These are phyloP conservation scores for Chytriomyces confervae DNA, from an alignment of 192 early-diverging fungal genomes.

Conservation along the genomic window DNA sequence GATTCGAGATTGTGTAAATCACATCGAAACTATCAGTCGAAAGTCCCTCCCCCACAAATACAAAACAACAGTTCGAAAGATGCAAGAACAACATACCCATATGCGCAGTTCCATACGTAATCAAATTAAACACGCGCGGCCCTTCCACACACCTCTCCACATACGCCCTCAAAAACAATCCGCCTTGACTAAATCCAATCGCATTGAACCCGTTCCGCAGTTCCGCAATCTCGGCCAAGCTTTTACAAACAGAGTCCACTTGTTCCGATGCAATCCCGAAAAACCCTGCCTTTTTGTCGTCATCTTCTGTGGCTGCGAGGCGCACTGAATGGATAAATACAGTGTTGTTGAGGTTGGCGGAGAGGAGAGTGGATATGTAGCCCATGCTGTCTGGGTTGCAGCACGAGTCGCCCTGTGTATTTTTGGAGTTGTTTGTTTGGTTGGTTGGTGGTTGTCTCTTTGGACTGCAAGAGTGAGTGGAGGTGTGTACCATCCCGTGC, in stretches of 20 bases:
- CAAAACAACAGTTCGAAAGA: too few relatives aligned
- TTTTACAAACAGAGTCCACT: constrained; percentile 74
- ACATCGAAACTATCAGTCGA: background rate
- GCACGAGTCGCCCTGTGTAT: constrained; percentile 44
- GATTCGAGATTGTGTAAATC: constrained; percentile 11
- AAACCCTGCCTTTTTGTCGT: constrained; percentile 82
- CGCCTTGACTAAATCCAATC: constrained; percentile 91
- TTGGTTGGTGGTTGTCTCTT: background rate
- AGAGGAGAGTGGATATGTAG: constrained; percentile 20
- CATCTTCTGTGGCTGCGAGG: constrained; percentile 67
- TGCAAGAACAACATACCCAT: constrained; percentile 51
- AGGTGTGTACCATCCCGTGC: constrained; percentile 37
- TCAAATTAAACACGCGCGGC: constrained; percentile 73
- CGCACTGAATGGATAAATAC: constrained; percentile 78
- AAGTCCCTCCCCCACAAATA: background rate
- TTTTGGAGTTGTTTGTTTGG: background rate
- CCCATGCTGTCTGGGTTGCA: constrained; percentile 61
- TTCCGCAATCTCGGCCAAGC: constrained; percentile 63
- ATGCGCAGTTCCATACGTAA: constrained; percentile 90
- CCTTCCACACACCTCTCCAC: constrained; percentile 72
- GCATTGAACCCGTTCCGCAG: constrained; percentile 83
- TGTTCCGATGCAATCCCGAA: constrained; percentile 85
- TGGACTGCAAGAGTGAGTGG: background rate
- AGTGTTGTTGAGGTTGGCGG: constrained; percentile 53
- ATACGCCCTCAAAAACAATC: constrained; percentile 75